These are phyloP conservation scores for Fraxinus platypoda DNA, from an alignment of 305 asterid genomes.

Conservation along the genomic window DNA sequence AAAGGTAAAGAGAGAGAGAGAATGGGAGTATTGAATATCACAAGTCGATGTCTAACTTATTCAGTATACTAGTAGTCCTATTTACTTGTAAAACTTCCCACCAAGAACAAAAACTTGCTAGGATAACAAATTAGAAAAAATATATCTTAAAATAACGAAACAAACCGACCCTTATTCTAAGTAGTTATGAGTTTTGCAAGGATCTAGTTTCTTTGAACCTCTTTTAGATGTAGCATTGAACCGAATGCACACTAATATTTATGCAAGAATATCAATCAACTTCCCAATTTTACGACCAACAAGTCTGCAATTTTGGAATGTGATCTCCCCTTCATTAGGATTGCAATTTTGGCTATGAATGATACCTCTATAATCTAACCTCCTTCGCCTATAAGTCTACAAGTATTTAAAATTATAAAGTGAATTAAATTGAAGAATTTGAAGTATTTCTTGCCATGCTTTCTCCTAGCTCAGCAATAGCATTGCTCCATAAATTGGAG, in stretches of 20 bases:
- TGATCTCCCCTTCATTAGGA: neutral
- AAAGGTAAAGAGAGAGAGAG: neutral
- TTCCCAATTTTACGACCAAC: neutral
- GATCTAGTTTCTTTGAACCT: neutral
- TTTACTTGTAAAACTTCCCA: neutral
- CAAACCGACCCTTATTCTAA: neutral
- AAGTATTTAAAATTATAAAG: neutral
- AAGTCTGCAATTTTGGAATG: neutral
- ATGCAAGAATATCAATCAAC: neutral
- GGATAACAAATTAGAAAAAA: neutral
- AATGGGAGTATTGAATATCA: neutral
- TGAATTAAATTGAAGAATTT: slow-evolving; percentile 7
- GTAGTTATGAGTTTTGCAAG: neutral
- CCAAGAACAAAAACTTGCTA: neutral
- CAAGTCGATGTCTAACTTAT: neutral
- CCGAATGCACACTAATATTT: neutral
- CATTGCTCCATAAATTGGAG: neutral
- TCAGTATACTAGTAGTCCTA: neutral
- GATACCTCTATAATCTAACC: neutral
- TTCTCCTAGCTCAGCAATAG: neutral
- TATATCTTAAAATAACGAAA: neutral
- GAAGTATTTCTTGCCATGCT: neutral
- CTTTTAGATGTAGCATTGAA: neutral
- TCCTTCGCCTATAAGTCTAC: neutral
- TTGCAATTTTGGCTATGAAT: neutral